phyloP scores from a whole-genome alignment of 495 filamentous ascomycete species.

The Cetradonia linearis region DNA sequence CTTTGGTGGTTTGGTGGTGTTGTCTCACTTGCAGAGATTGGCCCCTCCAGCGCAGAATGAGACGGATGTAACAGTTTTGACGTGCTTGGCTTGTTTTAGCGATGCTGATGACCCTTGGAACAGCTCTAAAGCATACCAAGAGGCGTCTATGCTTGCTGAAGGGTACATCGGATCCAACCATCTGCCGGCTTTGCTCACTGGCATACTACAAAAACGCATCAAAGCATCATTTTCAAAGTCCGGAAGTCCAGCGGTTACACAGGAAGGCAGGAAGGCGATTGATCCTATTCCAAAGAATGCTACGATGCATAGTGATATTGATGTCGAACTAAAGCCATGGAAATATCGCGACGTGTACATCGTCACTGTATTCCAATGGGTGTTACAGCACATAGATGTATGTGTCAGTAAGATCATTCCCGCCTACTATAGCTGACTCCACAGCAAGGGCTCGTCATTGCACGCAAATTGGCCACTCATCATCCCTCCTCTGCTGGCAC shows the following conservation, averaged over 20 bases:
- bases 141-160: conserved; percentile 36
- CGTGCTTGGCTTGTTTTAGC: conserved; percentile 37
- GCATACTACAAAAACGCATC: conserved; percentile 38
- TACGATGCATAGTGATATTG: conserved; percentile 38
- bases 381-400: conserved; percentile 36
- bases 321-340: conserved; percentile 57
- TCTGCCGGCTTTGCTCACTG: conserved; percentile 33
- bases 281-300: conserved; percentile 36
- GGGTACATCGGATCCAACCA: conserved; percentile 20
- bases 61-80: conserved; percentile 31
- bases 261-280: conserved; percentile 50
- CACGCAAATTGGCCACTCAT: conserved; percentile 63
- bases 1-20: conserved; percentile 7
- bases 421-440: not conserved
- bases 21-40: conserved; percentile 14
- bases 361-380: conserved; percentile 57
- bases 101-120: conserved; percentile 46
- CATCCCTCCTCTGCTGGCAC: conserved; percentile 69
- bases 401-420: not conserved
- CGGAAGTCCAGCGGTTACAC: conserved; percentile 52
- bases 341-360: conserved; percentile 53
- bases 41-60: not conserved
- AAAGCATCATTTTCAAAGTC: conserved; percentile 61
- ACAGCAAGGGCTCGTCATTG: conserved; percentile 20
- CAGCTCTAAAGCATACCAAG: conserved; percentile 27